A percentile compares a stretch with the other conserved stretches of the same genome.
phyloP scores from a whole-genome alignment of 345 rosid species.

The Citrus hindsii region DNA sequence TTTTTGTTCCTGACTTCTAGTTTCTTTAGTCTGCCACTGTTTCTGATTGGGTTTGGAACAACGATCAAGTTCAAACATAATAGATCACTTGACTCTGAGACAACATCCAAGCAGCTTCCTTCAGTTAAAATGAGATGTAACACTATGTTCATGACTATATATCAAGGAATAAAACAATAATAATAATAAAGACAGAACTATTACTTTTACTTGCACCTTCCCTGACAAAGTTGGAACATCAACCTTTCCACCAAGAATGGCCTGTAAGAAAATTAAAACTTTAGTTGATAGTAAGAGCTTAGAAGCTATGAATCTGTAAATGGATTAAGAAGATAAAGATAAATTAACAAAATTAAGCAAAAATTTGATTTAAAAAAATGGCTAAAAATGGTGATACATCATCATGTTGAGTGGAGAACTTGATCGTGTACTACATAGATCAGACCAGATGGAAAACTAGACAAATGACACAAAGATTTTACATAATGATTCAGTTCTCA shows the following conservation, averaged over 20 bases:
- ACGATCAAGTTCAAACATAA: not conserved
- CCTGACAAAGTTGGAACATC: constrained; percentile 85
- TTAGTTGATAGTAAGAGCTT: not conserved
- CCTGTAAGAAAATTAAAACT: constrained; percentile 46
- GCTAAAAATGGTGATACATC: not conserved
- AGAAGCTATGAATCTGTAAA: not conserved
- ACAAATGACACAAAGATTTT: constrained; percentile 7
- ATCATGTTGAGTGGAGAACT: not conserved
- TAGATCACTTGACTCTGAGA: not conserved
- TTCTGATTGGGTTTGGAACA: not conserved
- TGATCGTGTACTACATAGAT: not conserved
- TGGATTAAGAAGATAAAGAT: not conserved
- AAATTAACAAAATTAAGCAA: not conserved
- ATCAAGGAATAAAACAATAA: not conserved
- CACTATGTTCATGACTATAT: not conserved
- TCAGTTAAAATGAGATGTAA: not conserved
- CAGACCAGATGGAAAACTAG: not conserved
- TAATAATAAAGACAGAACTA: constrained; percentile 5
- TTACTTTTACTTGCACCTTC: constrained; percentile 61
- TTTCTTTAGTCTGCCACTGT: not conserved
- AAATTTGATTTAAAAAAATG: not conserved
- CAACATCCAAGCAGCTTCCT: not conserved
- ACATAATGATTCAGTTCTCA: constrained; percentile 33
- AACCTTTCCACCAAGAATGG: constrained; percentile 81
- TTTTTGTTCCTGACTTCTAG: not conserved